Percentiles rank a stretch among this genome's conserved stretches.
phyloP scores from a whole-genome alignment of 2,329 filamentous ascomycete genomes.

The Aspergillus neoniger region DNA sequence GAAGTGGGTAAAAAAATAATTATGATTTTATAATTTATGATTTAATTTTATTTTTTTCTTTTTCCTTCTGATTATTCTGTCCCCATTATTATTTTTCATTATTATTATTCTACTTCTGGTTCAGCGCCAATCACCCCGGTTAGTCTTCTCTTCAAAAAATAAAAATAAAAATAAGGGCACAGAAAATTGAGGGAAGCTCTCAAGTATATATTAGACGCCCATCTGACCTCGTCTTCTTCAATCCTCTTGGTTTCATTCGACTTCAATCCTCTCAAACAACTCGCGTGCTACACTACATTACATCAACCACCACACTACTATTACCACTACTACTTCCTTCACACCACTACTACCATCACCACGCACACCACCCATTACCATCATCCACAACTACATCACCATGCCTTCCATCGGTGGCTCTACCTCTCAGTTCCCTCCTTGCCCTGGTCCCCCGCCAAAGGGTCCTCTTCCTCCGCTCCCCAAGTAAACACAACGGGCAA shows the following conservation, averaged over 20 bases:
- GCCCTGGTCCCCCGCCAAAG: slow-evolving; percentile 43
- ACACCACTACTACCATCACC: slow-evolving; percentile 15
- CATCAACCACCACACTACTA: slow-evolving; percentile 9
- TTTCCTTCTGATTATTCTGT: slow-evolving; percentile 1
- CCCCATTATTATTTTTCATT: slow-evolving; percentile 7
- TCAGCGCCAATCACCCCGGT: slow-evolving; percentile 13
- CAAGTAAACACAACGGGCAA: slow-evolving; percentile 35
- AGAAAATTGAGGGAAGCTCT: slow-evolving; percentile 10
- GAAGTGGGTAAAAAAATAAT: no score
- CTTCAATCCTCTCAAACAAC: neutral
- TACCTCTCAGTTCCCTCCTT: slow-evolving; percentile 41
- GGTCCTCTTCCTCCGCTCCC: slow-evolving; percentile 43
- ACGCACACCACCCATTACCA: slow-evolving; percentile 4
- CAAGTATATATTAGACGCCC: slow-evolving; percentile 24
- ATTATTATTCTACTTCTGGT: slow-evolving; percentile 10
- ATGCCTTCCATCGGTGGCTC: slow-evolving; percentile 40
- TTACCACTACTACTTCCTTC: neutral
- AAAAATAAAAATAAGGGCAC: slow-evolving; percentile 15
- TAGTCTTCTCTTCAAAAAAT: slow-evolving; percentile 10
- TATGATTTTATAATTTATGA: slow-evolving; percentile 11
- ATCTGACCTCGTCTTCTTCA: slow-evolving; percentile 16
- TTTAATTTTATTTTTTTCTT: slow-evolving; percentile 13
- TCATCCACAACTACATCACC: slow-evolving; percentile 16
- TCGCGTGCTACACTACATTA: slow-evolving; percentile 2
- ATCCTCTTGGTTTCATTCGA: slow-evolving; percentile 8